Evolutionary conservation across 345 rosid species (phyloP).

Genomic region (Euclidium syriacum): DNA sequence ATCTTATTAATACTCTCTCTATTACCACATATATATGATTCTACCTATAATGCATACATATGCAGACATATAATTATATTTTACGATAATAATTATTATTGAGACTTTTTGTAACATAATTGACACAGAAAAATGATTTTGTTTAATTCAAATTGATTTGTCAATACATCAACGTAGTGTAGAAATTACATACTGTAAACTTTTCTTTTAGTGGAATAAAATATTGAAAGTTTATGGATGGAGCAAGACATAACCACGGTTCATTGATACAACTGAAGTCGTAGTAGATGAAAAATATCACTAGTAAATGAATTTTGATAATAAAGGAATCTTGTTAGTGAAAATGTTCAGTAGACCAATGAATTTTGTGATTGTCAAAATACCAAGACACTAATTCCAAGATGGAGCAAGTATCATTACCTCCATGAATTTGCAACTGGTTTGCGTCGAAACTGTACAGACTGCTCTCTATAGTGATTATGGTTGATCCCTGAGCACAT

Average conservation of each 20-base stretch:
- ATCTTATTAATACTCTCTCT: not conserved
- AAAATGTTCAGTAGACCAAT: not conserved
- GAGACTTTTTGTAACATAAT: not conserved
- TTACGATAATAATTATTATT: not conserved
- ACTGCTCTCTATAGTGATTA: conserved; percentile 41
- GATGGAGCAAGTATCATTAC: conserved; percentile 33
- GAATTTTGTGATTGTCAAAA: conserved; percentile 30
- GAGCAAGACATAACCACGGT: not conserved
- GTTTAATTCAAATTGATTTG: not conserved
- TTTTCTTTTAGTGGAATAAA: not conserved
- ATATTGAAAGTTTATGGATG: not conserved
- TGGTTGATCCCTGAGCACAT: conserved; percentile 46
- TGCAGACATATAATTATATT: too few species aligned
- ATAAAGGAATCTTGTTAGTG: not conserved
- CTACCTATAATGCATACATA: too few species aligned
- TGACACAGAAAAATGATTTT: not conserved
- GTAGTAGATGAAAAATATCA: not conserved
- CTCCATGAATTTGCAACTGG: conserved; percentile 49
- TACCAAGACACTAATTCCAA: conserved; percentile 48
- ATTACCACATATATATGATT: too few species aligned
- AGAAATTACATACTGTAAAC: not conserved
- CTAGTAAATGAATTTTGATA: not conserved
- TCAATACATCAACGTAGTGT: not conserved
- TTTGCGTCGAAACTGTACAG: conserved; percentile 40
- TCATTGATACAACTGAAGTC: not conserved